Base-by-base conservation (phyloP, 2,329 filamentous ascomycete species). In the Claviceps quebecensis region DNA sequence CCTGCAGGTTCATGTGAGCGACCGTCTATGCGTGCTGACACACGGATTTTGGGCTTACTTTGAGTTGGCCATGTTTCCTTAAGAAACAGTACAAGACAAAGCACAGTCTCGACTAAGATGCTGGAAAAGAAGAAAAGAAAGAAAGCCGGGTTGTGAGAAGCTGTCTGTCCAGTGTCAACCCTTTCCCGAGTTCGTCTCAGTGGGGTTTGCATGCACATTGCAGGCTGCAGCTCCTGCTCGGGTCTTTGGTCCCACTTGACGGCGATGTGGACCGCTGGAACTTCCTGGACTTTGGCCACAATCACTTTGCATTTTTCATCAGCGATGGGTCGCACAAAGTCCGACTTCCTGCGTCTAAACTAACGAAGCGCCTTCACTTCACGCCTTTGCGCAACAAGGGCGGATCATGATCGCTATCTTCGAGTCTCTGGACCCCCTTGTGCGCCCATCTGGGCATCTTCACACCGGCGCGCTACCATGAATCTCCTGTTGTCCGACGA, bases 401-500 rank as follows among this genome's bases (percentile, higher is more conserved):
- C 40, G 41, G 40, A 45, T 17, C 48, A 45, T 39, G 41, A 23
- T 11, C 34, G 17, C 5, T n/a, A 14, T 29, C 22, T 22, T 29
- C 26, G 26, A 29, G 41, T 39, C 34, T 16, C 8, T 19, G 38
- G 8, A 37, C 8, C 14, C 22, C 16, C 9, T 36, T 37, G 7
- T n/a, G 3, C 26, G 22, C 49, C 37, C 22, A 19, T 17, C 29
- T 13, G 19, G 43, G 46, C 44, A 47, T 45, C 37, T 41, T 34
- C 23, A 49, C 50, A 49, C 38, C 47, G 40, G 47, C 45, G 38
- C 29, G 51, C 48, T 17, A 61, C 43, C 48, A 81, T 81, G 78
- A 81, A 81, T 58, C 65, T 81, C 8, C 64, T 81, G 19, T 69
- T 81, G 5, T 80, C 77, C 40, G 78, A 81, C 65, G 78, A 81